These are phyloP conservation scores for Capsicum rhomboideum DNA, from an alignment of 257 asterid genomes.

Conservation along the genomic window DNA sequence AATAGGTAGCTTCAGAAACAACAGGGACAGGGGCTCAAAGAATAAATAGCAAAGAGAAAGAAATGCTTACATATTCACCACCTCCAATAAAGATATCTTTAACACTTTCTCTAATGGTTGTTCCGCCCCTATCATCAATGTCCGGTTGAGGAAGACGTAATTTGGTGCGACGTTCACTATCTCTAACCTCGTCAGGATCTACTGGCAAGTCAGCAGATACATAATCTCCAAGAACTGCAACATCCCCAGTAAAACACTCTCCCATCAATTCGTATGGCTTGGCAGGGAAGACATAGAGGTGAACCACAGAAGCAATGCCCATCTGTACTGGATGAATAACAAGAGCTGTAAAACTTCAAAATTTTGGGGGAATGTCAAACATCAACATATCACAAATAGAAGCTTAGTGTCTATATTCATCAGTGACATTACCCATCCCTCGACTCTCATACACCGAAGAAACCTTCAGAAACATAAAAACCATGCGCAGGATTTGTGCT, in stretches of 20 bases:
- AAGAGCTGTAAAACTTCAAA: conserved; percentile 34
- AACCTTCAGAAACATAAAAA: not conserved
- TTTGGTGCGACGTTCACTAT: conserved; percentile 90
- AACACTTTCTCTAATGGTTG: conserved; percentile 84
- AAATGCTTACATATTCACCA: conserved; percentile 79
- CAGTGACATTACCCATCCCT: not conserved
- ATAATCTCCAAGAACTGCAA: conserved; percentile 94
- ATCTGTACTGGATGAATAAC: conserved; percentile 91
- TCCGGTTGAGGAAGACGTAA: conserved; percentile 85
- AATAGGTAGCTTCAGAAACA: not conserved
- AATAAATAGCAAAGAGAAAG: not conserved
- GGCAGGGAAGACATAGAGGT: conserved; percentile 95
- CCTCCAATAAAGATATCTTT: conserved; percentile 81
- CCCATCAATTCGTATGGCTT: conserved; percentile 92
- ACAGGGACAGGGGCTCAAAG: not conserved
- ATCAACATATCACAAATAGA: not conserved
- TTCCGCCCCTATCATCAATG: conserved; percentile 46
- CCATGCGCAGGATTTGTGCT: not conserved
- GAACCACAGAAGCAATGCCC: conserved; percentile 90
- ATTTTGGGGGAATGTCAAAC: not conserved
- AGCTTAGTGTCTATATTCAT: not conserved
- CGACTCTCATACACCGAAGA: not conserved
- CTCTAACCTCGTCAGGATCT: conserved; percentile 96
- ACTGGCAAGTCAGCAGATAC: conserved; percentile 84
- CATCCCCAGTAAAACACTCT: conserved; percentile 67